phyloP scores from a whole-genome alignment of 345 rosid species.

The Melaleuca quinquenervia region DNA sequence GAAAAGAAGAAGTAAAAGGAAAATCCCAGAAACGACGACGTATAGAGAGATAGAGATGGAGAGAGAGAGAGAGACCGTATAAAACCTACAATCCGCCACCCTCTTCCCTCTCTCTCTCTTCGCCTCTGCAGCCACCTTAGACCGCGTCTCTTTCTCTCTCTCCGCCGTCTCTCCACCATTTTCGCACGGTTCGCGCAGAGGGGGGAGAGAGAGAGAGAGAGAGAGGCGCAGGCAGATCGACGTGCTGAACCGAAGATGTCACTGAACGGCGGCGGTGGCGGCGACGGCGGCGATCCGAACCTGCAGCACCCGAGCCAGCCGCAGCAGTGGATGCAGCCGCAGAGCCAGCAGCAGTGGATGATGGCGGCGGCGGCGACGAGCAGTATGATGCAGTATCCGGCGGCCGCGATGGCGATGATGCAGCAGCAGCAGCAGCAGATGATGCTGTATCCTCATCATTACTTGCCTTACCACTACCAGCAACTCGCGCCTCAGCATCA shows the following conservation, averaged over 20 bases:
- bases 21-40: background rate
- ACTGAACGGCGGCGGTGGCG: constrained; percentile 18
- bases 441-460: constrained; percentile 80
- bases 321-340: constrained; percentile 14
- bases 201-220: background rate
- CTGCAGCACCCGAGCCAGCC: constrained; percentile 6
- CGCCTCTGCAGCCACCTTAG: background rate
- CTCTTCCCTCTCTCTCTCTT: background rate
- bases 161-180: background rate
- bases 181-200: background rate
- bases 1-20: background rate
- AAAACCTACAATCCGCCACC: background rate
- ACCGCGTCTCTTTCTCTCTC: background rate
- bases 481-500: constrained; percentile 17
- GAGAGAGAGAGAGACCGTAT: background rate
- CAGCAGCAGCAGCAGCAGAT: constrained; percentile 93
- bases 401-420: constrained; percentile 88
- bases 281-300: constrained; percentile 46
- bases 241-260: background rate
- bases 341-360: constrained; percentile 37
- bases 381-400: constrained; percentile 55
- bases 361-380: constrained; percentile 23
- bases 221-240: background rate
- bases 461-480: constrained; percentile 39
- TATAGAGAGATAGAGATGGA: background rate